Evolutionary conservation across 140 eudicot genomes (phyloP).

Genomic region (Ambrosia hybrid): DNA sequence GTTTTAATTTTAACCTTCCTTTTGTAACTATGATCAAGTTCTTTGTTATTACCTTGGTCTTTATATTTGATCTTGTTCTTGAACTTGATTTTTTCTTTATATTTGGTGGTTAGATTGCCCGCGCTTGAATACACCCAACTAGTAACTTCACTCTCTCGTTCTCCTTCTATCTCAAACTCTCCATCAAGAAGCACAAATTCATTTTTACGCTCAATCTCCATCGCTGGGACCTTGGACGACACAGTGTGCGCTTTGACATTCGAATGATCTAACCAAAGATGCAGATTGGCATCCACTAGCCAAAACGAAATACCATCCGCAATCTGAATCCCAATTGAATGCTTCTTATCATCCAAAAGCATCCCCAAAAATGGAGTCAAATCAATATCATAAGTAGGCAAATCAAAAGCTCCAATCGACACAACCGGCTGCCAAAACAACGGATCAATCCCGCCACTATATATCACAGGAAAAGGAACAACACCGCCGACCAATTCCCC

Average conservation of each 20-base stretch:
- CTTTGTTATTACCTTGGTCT: conserved; percentile 44
- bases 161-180: conserved; percentile 54
- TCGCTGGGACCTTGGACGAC: conserved; percentile 30
- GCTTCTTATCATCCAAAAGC: conserved; percentile 61
- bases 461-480: conserved; percentile 85
- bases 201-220: conserved; percentile 27
- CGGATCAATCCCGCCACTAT: conserved; percentile 86
- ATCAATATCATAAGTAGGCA: conserved; percentile 77
- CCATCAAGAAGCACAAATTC: conserved; percentile 54
- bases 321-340: conserved; percentile 57
- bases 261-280: conserved; percentile 70
- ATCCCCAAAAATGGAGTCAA: conserved; percentile 74
- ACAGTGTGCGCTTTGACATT: conserved; percentile 38
- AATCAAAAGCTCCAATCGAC: conserved; percentile 81
- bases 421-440: conserved; percentile 90
- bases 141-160: conserved; percentile 42
- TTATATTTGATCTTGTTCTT: conserved; percentile 50
- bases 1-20: conserved; percentile 35
- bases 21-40: conserved; percentile 41
- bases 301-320: conserved; percentile 68
- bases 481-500: conserved; percentile 61
- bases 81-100: conserved; percentile 40
- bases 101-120: conserved; percentile 54
- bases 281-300: conserved; percentile 91
- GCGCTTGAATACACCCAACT: conserved; percentile 58